Percentiles rank a stretch among this genome's conserved stretches.
Conservation (phyloP, 1,139 yeast genomes). For the Yamadazyma sp. region DNA sequence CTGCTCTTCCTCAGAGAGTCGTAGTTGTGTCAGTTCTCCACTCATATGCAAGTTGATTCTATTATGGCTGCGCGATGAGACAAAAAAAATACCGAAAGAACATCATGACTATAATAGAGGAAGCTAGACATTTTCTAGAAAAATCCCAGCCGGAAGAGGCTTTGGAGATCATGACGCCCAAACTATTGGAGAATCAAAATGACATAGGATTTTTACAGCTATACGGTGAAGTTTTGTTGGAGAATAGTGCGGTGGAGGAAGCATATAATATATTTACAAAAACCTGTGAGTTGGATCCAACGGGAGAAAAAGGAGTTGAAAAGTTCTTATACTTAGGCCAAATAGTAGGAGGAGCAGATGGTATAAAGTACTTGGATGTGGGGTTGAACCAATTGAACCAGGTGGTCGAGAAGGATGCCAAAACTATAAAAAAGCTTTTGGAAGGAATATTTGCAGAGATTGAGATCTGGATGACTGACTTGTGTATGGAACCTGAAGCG, state of each 20-base stretch:
- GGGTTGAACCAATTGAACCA: constrained; percentile 58
- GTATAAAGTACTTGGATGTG: constrained; percentile 60
- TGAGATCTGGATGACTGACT: constrained; percentile 99
- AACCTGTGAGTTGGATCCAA: constrained; percentile 70
- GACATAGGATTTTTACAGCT: constrained; percentile 36
- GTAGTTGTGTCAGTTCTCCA: not conserved
- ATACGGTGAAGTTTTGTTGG: constrained; percentile 77
- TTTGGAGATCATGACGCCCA: constrained; percentile 33
- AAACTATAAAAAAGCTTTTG: constrained; percentile 55
- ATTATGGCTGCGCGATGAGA: constrained; percentile 7
- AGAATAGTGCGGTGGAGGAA: constrained; percentile 71
- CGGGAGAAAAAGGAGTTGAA: constrained; percentile 64
- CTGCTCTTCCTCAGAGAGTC: constrained; percentile 3
- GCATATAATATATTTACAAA: constrained; percentile 67
- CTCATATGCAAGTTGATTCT: not conserved
- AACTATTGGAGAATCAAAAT: constrained; percentile 25
- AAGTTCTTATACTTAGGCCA: constrained; percentile 91
- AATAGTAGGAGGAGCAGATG: constrained; percentile 79
- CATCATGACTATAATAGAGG: constrained; percentile 16
- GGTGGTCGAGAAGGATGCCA: constrained; percentile 29
- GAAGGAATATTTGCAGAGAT: constrained; percentile 83
- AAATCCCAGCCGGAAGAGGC: constrained; percentile 45
- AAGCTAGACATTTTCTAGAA: constrained; percentile 33
- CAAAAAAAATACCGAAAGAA: constrained; percentile 2
- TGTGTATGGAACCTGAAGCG: constrained; percentile 92